Evolutionary conservation across 305 asterid species (phyloP), one percentile per base, ranked within the genome.

Genomic region (Euphrasia arctica): DNA sequence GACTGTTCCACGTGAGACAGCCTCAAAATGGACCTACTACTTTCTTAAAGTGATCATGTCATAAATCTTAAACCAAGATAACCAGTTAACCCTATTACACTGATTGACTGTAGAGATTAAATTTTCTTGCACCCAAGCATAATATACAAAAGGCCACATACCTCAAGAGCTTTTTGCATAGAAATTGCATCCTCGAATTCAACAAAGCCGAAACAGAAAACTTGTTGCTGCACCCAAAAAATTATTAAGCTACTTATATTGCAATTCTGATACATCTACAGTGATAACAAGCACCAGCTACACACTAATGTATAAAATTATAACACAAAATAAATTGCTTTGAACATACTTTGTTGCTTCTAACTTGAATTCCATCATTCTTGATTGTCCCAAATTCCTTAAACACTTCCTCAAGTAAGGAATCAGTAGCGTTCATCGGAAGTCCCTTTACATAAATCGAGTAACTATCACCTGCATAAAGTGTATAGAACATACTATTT

Each of bases 121-220:
- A 11, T 47, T 41, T 57, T 36, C 63, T 4, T 25, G 70, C 70
- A 54, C 8, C 29, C 66, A 15, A 74, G 18, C 55, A 70, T 39
- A 39, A 39, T 7, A 39, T 39, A 39, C 15, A 29, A 60, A 67
- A 50, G 18, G 41, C 32, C 45, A 62, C 86, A 72, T 74, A 89
- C 98, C 97, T 89, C 96, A 12, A 92, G 75, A 63, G 98, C 97
- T 75, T 89, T 87, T 66, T 89, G 84, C 72, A 82, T 85, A 57
- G 97, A 85, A 69, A 71, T 82, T 49, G 92, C 89, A 67, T 83
- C 95, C 77, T 92, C 97, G 78, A 84, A 92, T 73, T 92, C 98
- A 76, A 92, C 97, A 72, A 92, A 89, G 57, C 97, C 98, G 77
- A 92, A 92, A 75, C 89, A 84, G 63, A 89, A 87, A 27, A 78